Conservation (phyloP, 768 basidiomycete genomes). For the Tricholoma flavovirens region DNA sequence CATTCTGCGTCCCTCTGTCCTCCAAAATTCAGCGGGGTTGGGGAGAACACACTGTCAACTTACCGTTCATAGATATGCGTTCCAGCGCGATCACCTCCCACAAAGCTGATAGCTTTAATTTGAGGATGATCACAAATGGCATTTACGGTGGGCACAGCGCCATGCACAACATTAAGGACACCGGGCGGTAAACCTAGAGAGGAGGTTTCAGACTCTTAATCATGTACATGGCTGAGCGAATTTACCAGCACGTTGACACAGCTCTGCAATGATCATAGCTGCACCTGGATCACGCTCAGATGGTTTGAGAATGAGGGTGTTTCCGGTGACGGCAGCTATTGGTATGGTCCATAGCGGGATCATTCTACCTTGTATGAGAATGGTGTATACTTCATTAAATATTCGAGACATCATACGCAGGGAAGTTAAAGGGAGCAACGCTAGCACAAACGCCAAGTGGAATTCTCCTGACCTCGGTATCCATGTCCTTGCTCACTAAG, state of each 20-base stretch:
- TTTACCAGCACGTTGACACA: slow-evolving; percentile 79
- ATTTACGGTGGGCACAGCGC: slow-evolving; percentile 85
- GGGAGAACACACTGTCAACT: slow-evolving; percentile 5
- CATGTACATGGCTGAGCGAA: not conserved
- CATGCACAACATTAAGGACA: slow-evolving; percentile 90
- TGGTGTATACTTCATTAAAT: slow-evolving; percentile 1
- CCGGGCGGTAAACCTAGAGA: slow-evolving; percentile 68
- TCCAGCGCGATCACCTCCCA: slow-evolving; percentile 90
- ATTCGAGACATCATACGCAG: slow-evolving; percentile 49
- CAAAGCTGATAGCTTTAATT: slow-evolving; percentile 95
- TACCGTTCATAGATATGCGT: slow-evolving; percentile 89
- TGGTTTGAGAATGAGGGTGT: slow-evolving; percentile 92
- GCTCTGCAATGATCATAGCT: slow-evolving; percentile 95
- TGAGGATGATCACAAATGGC: slow-evolving; percentile 87
- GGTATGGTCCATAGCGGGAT: slow-evolving; percentile 97
- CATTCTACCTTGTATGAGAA: slow-evolving; percentile 48
- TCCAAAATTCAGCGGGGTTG: slow-evolving; percentile 2
- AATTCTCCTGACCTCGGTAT: slow-evolving; percentile 78
- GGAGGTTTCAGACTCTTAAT: not conserved
- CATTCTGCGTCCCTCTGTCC: slow-evolving; percentile 69
- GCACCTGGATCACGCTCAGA: slow-evolving; percentile 97
- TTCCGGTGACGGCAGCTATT: slow-evolving; percentile 84
- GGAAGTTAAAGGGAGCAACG: slow-evolving; percentile 86
- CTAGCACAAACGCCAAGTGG: slow-evolving; percentile 89
- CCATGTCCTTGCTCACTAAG: slow-evolving; percentile 91